Base-by-base conservation (phyloP, 1,284 basidiomycete species). In the Heterobasidion parviporum region DNA sequence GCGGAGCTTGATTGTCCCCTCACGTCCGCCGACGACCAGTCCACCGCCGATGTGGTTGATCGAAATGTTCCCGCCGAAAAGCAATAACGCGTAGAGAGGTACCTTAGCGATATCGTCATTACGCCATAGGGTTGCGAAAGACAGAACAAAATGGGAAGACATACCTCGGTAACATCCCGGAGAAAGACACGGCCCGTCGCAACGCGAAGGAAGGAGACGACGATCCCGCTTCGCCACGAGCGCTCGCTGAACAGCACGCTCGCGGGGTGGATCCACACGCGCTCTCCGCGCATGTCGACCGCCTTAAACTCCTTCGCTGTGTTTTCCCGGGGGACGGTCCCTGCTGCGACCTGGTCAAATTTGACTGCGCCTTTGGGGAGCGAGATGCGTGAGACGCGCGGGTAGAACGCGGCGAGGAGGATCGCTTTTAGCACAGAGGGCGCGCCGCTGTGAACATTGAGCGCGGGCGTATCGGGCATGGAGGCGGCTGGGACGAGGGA, bases 121-220 rank as follows among this genome's bases (percentile, higher is more conserved):
- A 20, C 16, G 6, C 10, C 14, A n/a, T 33, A 52, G 14, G 9
- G 6, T 9, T 3, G 12, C 38, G 8, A 43, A 33, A 56, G 8
- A 38, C 18, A 45, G 26, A 50, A 18, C 33, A 35, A 35, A 52
- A 49, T 35, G 43, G 32, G 49, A 8, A 26, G 45, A 58, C 75
- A 58, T 60, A 91, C 90, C 78, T 96, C 90, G 1, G 92, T 95
- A 10, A 85, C 92, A 69, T 95, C 94, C 52, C 92, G 78, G 62
- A 98, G 65, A 68, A 89, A 97, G 1, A 94, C 78, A 68, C 96
- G 95, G 36, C 77, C 85, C n/a, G 90, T 92, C 72, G 85, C 79
- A 56, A 87, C 83, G 70, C 93, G 92, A 63, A 82, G 76, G 70
- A 95, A 97, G 65, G 89, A 94, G 6, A 86, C 81, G 50, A 95